Evolutionary conservation across 208 protist genomes (phyloP).

Genomic region (Acanthamoeba quina): DNA sequence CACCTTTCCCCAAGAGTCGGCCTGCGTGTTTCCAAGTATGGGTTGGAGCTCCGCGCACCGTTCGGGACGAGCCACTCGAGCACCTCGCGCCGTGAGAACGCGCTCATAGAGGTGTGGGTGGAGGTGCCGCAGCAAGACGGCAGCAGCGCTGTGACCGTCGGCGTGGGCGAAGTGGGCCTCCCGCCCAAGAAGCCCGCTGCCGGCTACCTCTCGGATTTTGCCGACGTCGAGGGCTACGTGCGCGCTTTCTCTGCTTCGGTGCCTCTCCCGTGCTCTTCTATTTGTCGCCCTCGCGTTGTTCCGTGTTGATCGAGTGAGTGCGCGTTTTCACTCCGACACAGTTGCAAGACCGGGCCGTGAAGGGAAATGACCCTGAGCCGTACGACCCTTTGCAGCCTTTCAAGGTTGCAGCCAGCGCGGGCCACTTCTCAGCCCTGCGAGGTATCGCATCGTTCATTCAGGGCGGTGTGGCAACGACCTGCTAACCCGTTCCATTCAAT

Average conservation of each 20-base stretch:
- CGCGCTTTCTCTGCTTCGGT: slow-evolving; percentile 17
- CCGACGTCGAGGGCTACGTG: slow-evolving; percentile 23
- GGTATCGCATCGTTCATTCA: not conserved
- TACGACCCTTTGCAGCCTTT: not conserved
- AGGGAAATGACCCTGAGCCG: not conserved
- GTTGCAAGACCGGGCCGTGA: not conserved
- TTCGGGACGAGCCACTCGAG: slow-evolving; percentile 53
- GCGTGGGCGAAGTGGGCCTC: slow-evolving; percentile 32
- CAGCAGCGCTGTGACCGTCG: not conserved
- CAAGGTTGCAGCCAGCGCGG: not conserved
- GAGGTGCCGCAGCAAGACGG: not conserved
- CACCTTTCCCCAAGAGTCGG: not conserved
- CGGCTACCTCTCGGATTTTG: slow-evolving; percentile 34
- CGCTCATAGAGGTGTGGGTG: slow-evolving; percentile 57
- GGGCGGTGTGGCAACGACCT: not conserved
- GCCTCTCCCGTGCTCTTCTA: not conserved
- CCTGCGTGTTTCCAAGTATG: not conserved
- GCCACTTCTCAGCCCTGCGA: not conserved
- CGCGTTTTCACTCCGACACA: not conserved
- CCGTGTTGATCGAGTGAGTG: not conserved
- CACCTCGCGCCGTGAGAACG: slow-evolving; percentile 19
- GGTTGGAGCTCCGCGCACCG: slow-evolving; percentile 11
- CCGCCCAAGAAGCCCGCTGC: slow-evolving; percentile 51
- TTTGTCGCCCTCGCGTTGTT: too few species aligned
- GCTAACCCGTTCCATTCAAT: not conserved